Evolutionary conservation across 495 filamentous ascomycete genomes (phyloP).

Genomic region (Aspergillus kassunensis): DNA sequence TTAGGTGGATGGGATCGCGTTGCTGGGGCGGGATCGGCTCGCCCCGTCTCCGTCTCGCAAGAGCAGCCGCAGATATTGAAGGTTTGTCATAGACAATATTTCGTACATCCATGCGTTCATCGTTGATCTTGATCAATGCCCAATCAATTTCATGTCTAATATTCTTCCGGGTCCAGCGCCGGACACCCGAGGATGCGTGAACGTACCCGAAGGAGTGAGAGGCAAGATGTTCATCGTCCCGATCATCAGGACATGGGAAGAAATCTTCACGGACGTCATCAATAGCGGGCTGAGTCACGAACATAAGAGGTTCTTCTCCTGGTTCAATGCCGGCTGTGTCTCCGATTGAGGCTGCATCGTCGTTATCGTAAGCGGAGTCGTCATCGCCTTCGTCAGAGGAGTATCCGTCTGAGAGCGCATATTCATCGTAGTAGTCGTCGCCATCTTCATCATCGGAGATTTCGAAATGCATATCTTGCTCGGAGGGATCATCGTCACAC

Average conservation of each 20-base stretch:
- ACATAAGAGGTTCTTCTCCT: slow-evolving; percentile 64
- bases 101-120: slow-evolving; percentile 62
- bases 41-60: slow-evolving; percentile 13
- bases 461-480: slow-evolving; percentile 40
- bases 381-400: slow-evolving; percentile 44
- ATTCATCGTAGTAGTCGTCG: slow-evolving; percentile 40
- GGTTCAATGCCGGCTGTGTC: slow-evolving; percentile 80
- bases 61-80: slow-evolving; percentile 21
- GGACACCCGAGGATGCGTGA: slow-evolving; percentile 83
- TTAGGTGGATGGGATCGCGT: slow-evolving; percentile 36
- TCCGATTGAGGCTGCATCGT: slow-evolving; percentile 63
- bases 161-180: slow-evolving; percentile 60
- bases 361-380: slow-evolving; percentile 49
- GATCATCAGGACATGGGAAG: slow-evolving; percentile 59
- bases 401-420: slow-evolving; percentile 42
- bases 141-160: slow-evolving; percentile 92
- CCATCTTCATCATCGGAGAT: slow-evolving; percentile 48
- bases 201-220: slow-evolving; percentile 76
- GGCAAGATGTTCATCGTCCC: slow-evolving; percentile 69
- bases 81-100: slow-evolving; percentile 59
- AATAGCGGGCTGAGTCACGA: slow-evolving; percentile 82
- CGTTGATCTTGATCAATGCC: slow-evolving; percentile 81
- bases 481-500: slow-evolving; percentile 30
- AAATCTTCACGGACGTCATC: slow-evolving; percentile 82
- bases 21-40: slow-evolving; percentile 13